These are phyloP conservation scores for Quercus tomentella DNA, from an alignment of 331 rosid species.

Conservation along the genomic window DNA sequence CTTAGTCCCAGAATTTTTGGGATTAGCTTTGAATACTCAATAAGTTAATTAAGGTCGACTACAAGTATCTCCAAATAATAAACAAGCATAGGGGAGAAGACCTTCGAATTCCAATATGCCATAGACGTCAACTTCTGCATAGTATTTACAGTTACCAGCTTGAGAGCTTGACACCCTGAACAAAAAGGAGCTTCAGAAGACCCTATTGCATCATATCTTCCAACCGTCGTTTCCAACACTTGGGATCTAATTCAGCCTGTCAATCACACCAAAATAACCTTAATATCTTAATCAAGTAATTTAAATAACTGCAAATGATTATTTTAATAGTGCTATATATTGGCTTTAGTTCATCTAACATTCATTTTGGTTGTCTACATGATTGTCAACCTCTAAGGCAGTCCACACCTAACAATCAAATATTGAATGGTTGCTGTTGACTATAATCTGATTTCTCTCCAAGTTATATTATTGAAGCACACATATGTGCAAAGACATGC, in stretches of 20 bases:
- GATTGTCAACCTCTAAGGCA: neutral
- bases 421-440: neutral
- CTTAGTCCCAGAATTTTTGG: too few relatives aligned
- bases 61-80: neutral
- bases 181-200: neutral
- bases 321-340: neutral
- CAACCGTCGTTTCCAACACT: slow-evolving; percentile 76
- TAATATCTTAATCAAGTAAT: slow-evolving; percentile 1
- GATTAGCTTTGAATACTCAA: too few relatives aligned
- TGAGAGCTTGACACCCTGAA: neutral
- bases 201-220: slow-evolving; percentile 56
- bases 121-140: neutral
- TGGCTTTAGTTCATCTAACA: neutral
- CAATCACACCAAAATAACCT: slow-evolving; percentile 22
- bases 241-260: slow-evolving; percentile 94
- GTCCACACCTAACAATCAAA: neutral
- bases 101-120: neutral
- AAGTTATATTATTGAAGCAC: neutral
- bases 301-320: neutral
- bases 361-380: neutral
- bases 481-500: neutral
- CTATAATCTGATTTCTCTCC: neutral
- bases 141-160: too few relatives aligned
- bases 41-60: too few relatives aligned
- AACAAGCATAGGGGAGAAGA: neutral